Base-by-base conservation (phyloP, 768 basidiomycete genomes). In the Kwoniella dendrophila region DNA sequence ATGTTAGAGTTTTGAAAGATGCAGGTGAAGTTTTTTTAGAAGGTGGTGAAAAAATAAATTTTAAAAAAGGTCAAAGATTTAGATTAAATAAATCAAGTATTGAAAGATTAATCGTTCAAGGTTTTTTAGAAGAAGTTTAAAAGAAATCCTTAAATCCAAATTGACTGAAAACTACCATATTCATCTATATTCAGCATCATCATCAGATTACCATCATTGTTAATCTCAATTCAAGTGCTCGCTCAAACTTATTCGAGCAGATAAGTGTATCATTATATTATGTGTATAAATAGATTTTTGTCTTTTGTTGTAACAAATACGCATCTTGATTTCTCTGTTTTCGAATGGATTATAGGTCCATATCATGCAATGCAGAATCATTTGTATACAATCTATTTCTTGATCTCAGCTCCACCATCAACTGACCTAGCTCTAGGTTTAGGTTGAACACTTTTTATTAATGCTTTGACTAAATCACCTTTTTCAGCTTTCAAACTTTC, bases 21-120 rank as follows among this genome's bases (percentile, higher is more conserved):
- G 92, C 92, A 67, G 95, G 96, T 2, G 86, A 88, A 53, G 90
- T 99, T 20, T 88, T 92, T 78, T 92, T 94, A 1, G 92, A 96
- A 79, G 81, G 88, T 59, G 96, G 96, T 8, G 88, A 85, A 59
- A 49, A 63, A 59, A 63, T 99, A 61, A 89, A 94, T 77, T 93
- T 98, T 74, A 84, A 85, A 73, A 90, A 88, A 78, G 95, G 93
- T 0, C 88, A 92, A 78, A 81, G 95, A 65, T 95, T 90, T 71
- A 87, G 93, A 83, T 88, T 97, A 53, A 83, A 90, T 36, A 82
- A 91, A 68, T 85, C 89, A 6, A 92, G 94, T 75, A 88, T 99
- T 64, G 96, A 99, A 77, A 88, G 94, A 77, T 83, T 98, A 69
- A 91, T 98, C 69, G 87, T 94, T 1, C 90, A 93, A 73, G 94